Conservation (phyloP, 1,284 basidiomycete genomes). For the Phlebopus sp. region DNA sequence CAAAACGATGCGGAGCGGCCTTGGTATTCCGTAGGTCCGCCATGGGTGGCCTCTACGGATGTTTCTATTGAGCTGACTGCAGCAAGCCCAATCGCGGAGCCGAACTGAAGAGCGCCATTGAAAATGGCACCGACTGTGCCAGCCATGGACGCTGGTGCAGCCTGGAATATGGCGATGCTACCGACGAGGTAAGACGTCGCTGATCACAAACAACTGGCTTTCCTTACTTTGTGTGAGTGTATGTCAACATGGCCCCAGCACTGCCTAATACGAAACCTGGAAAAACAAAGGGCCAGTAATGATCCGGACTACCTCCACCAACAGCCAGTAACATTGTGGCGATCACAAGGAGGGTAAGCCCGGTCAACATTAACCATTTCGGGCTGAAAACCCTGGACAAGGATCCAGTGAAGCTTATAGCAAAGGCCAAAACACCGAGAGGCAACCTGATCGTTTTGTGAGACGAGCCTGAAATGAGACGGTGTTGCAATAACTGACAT, state of each 20-base stretch:
- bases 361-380: slow-evolving; percentile 30
- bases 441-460: slow-evolving; percentile 37
- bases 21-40: slow-evolving; percentile 32
- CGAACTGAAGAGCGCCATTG: slow-evolving; percentile 51
- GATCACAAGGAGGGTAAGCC: slow-evolving; percentile 33
- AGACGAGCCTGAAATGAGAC: neutral
- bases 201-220: neutral
- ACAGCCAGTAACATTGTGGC: slow-evolving; percentile 43
- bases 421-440: slow-evolving; percentile 37
- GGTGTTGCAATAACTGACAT: slow-evolving; percentile 18
- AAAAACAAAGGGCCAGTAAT: slow-evolving; percentile 44
- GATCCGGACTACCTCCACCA: slow-evolving; percentile 31
- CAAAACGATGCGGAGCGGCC: slow-evolving; percentile 47
- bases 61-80: slow-evolving; percentile 47
- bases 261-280: slow-evolving; percentile 48
- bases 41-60: slow-evolving; percentile 37
- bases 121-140: slow-evolving; percentile 57
- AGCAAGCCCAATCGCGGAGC: slow-evolving; percentile 48
- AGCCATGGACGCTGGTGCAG: slow-evolving; percentile 44
- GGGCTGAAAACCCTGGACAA: neutral
- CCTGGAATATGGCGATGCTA: slow-evolving; percentile 52
- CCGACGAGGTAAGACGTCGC: neutral
- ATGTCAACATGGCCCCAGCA: slow-evolving; percentile 35
- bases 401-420: slow-evolving; percentile 33
- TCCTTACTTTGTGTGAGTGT: slow-evolving; percentile 37